These are phyloP conservation scores for Epichloe coenophiala DNA, from an alignment of 2,329 filamentous ascomycete genomes.

Conservation along the genomic window DNA sequence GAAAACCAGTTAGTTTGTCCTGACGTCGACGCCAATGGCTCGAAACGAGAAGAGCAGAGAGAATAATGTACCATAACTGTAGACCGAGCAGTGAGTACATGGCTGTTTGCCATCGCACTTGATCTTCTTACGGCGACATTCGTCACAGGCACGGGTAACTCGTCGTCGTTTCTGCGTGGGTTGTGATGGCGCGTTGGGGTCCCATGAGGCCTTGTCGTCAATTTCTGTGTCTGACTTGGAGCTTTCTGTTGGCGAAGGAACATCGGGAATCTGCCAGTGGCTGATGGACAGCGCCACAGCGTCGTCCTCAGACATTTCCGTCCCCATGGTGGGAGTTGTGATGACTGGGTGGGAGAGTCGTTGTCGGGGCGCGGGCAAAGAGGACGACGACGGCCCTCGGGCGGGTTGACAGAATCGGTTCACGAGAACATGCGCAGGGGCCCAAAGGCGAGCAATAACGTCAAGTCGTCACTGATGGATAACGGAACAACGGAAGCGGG, in stretches of 20 bases:
- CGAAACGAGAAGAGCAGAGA: not conserved
- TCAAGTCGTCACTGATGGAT: not conserved
- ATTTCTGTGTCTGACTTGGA: conserved; percentile 27
- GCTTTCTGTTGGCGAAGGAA: conserved; percentile 29
- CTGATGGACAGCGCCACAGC: conserved; percentile 20
- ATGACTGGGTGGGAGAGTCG: not conserved
- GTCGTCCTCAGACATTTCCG: conserved; percentile 31
- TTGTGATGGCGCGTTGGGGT: conserved; percentile 26
- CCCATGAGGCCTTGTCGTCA: conserved; percentile 21
- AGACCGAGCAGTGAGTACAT: conserved; percentile 92
- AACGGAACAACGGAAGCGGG: not conserved
- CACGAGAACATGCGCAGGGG: conserved; percentile 7
- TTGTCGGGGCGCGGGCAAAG: not conserved
- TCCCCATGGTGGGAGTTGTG: conserved; percentile 16
- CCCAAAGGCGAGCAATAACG: not conserved
- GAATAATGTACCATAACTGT: conserved; percentile 75
- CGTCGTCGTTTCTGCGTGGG: conserved; percentile 65
- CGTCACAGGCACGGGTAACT: conserved; percentile 70
- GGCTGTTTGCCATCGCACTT: conserved; percentile 80
- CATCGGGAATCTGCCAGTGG: conserved; percentile 23
- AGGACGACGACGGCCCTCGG: conserved; percentile 2
- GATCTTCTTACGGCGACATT: conserved; percentile 75
- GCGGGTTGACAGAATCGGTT: not conserved
- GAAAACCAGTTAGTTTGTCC: not conserved
- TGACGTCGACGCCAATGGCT: not conserved